Conservation (phyloP, 2,329 filamentous ascomycete species). For the Alternaria brassicae region DNA sequence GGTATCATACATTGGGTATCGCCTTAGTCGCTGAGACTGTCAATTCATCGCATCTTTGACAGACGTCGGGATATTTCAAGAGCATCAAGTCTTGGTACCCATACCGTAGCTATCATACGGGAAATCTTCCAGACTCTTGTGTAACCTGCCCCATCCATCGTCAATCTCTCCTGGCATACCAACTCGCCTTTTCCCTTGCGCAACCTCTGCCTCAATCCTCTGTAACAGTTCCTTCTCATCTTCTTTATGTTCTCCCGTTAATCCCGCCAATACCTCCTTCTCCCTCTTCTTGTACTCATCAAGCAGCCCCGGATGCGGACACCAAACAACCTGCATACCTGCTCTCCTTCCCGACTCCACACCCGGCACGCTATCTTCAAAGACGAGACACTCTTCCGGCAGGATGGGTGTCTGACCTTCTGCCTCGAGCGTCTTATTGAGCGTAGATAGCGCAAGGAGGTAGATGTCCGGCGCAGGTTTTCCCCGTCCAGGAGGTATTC, state of each 20-base stretch:
- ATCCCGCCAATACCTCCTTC: slow-evolving; percentile 80
- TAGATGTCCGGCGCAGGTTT: slow-evolving; percentile 98
- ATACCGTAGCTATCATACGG: slow-evolving; percentile 68
- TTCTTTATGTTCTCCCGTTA: slow-evolving; percentile 73
- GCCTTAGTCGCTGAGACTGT: background rate
- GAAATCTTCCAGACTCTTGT: slow-evolving; percentile 64
- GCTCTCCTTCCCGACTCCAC: slow-evolving; percentile 90
- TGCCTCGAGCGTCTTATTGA: slow-evolving; percentile 76
- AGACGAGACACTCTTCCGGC: slow-evolving; percentile 91
- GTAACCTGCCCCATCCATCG: slow-evolving; percentile 66
- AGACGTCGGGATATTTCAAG: background rate
- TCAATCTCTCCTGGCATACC: slow-evolving; percentile 62
- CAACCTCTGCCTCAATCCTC: slow-evolving; percentile 48
- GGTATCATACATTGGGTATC: background rate
- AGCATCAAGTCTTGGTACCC: background rate
- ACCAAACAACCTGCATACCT: slow-evolving; percentile 95
- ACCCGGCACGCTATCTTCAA: slow-evolving; percentile 93
- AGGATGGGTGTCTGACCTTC: slow-evolving; percentile 67
- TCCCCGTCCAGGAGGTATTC: slow-evolving; percentile 80
- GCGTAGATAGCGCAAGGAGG: slow-evolving; percentile 79
- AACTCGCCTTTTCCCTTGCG: slow-evolving; percentile 48
- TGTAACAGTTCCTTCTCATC: slow-evolving; percentile 53
- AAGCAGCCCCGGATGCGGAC: slow-evolving; percentile 80
- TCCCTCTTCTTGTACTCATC: slow-evolving; percentile 79
- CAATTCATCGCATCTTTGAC: background rate